phyloP scores from a whole-genome alignment of 176 grass and related monocot species.

The Ampelocalamus luodianensis region DNA sequence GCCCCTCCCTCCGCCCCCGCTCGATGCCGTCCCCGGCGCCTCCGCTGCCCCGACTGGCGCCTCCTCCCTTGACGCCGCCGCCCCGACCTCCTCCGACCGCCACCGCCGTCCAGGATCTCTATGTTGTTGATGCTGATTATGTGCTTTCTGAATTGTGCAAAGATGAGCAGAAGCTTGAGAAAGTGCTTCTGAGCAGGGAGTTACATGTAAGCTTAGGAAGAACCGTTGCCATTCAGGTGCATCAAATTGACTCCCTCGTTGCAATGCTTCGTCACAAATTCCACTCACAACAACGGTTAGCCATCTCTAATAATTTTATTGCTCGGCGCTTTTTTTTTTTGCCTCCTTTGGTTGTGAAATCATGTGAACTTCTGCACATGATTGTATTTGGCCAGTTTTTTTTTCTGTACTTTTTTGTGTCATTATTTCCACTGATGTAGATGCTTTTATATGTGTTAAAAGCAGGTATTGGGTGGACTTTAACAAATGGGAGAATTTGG shows the following conservation, averaged over 20 bases:
- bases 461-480: constrained; percentile 80
- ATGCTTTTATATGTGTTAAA: constrained; percentile 30
- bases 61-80: too few relatives aligned
- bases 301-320: constrained; percentile 26
- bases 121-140: constrained; percentile 71
- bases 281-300: constrained; percentile 71
- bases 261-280: constrained; percentile 88
- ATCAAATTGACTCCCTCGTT: constrained; percentile 89
- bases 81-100: too few relatives aligned
- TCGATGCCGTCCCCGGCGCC: too few relatives aligned
- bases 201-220: constrained; percentile 98
- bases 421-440: constrained; percentile 14
- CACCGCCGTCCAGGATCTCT: constrained; percentile 45
- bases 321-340: background rate
- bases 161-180: constrained; percentile 75
- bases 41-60: too few relatives aligned
- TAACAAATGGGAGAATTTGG: constrained; percentile 86
- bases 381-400: constrained; percentile 13
- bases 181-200: constrained; percentile 70
- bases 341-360: background rate
- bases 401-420: constrained; percentile 6
- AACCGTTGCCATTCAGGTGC: constrained; percentile 82
- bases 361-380: background rate
- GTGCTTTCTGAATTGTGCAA: constrained; percentile 72
- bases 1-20: too few relatives aligned